Evolutionary conservation across 805 yeast genomes (phyloP).

Genomic region (Kuraishia hungarica): DNA sequence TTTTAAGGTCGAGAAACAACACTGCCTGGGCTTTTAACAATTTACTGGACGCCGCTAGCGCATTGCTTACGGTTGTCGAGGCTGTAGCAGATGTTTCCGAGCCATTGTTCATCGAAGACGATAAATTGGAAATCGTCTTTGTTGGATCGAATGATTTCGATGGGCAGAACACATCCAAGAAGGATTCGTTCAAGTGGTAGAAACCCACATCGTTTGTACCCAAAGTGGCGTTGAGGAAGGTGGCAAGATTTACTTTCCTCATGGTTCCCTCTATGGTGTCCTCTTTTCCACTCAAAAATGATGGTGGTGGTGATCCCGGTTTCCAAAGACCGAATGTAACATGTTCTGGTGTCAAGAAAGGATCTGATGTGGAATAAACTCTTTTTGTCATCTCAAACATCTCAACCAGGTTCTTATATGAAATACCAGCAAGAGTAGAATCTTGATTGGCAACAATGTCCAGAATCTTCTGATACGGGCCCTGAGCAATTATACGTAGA

Average conservation of each 20-base stretch:
- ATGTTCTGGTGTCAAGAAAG: constrained; percentile 62
- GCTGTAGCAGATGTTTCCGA: background rate
- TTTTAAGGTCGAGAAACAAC: constrained; percentile 77
- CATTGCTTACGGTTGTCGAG: constrained; percentile 4
- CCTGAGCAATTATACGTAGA: constrained; percentile 59
- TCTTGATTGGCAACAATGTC: constrained; percentile 59
- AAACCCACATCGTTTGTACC: constrained; percentile 85
- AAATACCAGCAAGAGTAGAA: constrained; percentile 55
- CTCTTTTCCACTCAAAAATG: constrained; percentile 50
- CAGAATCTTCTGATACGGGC: constrained; percentile 69
- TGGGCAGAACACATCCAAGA: constrained; percentile 84
- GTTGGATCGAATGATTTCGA: constrained; percentile 46
- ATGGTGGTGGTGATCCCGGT: constrained; percentile 50
- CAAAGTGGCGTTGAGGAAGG: constrained; percentile 79
- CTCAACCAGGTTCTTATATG: constrained; percentile 59
- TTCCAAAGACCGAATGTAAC: constrained; percentile 68
- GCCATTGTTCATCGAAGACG: background rate
- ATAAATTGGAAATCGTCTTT: constrained; percentile 18
- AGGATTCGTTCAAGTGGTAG: constrained; percentile 74
- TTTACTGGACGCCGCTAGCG: constrained; percentile 10
- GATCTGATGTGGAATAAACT: constrained; percentile 59
- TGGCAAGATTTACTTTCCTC: constrained; percentile 80
- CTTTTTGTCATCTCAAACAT: constrained; percentile 71
- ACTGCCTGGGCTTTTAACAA: constrained; percentile 75
- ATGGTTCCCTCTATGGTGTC: constrained; percentile 56